Percentiles rank a stretch among this genome's conserved stretches.
Evolutionary conservation across 257 asterid genomes (phyloP).

Genomic region (Solanum tarapatanum): DNA sequence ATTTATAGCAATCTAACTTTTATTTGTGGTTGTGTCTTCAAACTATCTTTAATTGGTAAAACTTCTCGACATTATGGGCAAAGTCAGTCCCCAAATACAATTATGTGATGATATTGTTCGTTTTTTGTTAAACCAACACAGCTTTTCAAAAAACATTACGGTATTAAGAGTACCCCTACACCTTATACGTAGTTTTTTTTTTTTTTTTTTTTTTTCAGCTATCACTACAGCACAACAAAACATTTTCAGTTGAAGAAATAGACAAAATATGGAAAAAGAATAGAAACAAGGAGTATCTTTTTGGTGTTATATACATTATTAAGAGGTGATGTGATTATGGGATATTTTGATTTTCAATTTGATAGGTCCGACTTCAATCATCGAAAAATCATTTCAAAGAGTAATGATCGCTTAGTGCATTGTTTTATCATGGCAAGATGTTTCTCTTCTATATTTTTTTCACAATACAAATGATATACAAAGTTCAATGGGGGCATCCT

Average conservation of each 20-base stretch:
- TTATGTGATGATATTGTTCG: neutral
- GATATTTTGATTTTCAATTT: neutral
- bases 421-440: neutral
- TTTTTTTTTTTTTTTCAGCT: neutral
- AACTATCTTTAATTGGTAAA: neutral
- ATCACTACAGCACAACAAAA: neutral
- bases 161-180: neutral
- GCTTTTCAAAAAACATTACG: neutral
- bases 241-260: neutral
- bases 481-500: neutral
- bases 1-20: neutral
- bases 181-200: neutral
- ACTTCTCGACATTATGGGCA: neutral
- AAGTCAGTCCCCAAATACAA: neutral
- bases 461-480: neutral
- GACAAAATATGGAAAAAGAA: neutral
- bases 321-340: neutral
- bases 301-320: neutral
- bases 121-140: neutral
- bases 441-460: neutral
- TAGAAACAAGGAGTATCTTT: neutral
- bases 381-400: neutral
- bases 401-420: neutral
- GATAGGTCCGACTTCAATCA: neutral
- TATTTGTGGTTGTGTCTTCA: neutral